These are phyloP conservation scores for Suillus tomentosus DNA, from an alignment of 768 basidiomycete genomes.

Conservation along the genomic window DNA sequence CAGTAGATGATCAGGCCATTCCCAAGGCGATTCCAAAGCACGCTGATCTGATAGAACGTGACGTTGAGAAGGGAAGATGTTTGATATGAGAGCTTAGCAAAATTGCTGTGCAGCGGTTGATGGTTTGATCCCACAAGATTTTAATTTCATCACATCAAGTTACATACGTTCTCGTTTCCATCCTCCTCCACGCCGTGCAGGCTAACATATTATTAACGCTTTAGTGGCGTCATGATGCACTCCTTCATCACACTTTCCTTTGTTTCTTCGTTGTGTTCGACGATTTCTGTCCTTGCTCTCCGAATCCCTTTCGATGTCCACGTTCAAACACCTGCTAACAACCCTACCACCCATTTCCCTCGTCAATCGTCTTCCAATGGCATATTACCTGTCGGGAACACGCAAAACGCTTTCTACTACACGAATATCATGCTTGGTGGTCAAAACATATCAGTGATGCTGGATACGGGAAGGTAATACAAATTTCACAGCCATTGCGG, in stretches of 20 bases:
- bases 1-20: background rate
- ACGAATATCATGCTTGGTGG: constrained; percentile 72
- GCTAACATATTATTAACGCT: background rate
- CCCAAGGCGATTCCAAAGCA: background rate
- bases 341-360: constrained; percentile 15
- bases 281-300: constrained; percentile 28
- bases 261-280: constrained; percentile 19
- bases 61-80: background rate
- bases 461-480: constrained; percentile 76
- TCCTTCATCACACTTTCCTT: constrained; percentile 29
- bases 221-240: constrained; percentile 21
- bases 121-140: background rate
- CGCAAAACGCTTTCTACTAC: constrained; percentile 73
- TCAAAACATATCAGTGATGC: constrained; percentile 53
- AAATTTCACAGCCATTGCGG: background rate
- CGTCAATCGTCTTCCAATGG: constrained; percentile 28
- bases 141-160: background rate
- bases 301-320: constrained; percentile 35
- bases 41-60: background rate
- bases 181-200: constrained; percentile 7
- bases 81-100: too few species aligned
- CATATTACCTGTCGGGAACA: constrained; percentile 56
- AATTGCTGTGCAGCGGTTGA: too few species aligned
- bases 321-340: constrained; percentile 14
- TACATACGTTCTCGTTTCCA: background rate